Evolutionary conservation across 371 early-diverging fungal genomes (phyloP).

Genomic region (Saksenaea vasiformis): DNA sequence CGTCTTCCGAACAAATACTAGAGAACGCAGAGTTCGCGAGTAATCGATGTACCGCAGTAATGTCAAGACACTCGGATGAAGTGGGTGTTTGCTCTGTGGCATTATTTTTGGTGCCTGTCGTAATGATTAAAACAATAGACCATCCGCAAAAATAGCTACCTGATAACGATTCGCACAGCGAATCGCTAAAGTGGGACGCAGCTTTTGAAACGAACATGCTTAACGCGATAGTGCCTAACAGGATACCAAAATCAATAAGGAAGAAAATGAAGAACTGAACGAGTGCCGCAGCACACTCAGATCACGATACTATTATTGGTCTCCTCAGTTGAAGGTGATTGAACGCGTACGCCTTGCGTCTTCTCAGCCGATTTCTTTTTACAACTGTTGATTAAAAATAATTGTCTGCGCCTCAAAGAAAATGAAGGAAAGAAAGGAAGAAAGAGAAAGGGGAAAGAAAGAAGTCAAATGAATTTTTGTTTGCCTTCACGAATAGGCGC

Average conservation of each 20-base stretch:
- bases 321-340: neutral
- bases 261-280: neutral
- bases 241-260: neutral
- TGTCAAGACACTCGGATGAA: neutral
- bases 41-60: neutral
- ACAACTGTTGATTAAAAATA: neutral
- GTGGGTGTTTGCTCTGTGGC: neutral
- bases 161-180: neutral
- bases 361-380: neutral
- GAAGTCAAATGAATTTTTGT: neutral
- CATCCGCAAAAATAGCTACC: neutral
- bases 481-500: neutral
- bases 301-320: neutral
- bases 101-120: neutral
- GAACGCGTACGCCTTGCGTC: neutral
- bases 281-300: neutral
- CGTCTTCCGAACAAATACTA: neutral
- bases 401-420: neutral
- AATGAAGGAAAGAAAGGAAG: neutral
- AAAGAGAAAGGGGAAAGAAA: neutral
- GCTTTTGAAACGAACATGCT: constrained; percentile 1
- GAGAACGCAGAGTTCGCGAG: constrained; percentile 7
- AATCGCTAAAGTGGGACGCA: neutral
- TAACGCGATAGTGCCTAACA: neutral
- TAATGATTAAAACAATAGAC: neutral